Evolutionary conservation across 2,329 filamentous ascomycete genomes (phyloP).

Genomic region (Cyclaneusma minus): DNA sequence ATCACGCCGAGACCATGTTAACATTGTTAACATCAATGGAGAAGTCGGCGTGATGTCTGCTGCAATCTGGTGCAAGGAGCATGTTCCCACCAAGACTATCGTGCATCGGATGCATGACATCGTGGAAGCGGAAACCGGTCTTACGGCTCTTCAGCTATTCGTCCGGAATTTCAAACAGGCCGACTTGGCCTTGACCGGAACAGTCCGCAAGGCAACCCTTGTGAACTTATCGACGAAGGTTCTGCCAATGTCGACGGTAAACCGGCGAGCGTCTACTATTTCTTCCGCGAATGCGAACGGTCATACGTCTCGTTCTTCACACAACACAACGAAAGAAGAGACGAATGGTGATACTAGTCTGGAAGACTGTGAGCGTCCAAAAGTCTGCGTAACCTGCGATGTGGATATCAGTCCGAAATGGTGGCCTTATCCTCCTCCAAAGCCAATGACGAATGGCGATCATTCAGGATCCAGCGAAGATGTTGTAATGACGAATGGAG

Average conservation of each 20-base stretch:
- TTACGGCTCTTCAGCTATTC: slow-evolving; percentile 73
- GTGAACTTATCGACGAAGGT: slow-evolving; percentile 23
- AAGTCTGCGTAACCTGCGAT: slow-evolving; percentile 46
- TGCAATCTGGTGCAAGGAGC: slow-evolving; percentile 82
- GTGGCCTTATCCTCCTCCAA: slow-evolving; percentile 29
- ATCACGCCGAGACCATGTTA: slow-evolving; percentile 67
- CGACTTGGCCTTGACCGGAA: slow-evolving; percentile 77
- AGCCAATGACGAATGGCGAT: slow-evolving; percentile 5
- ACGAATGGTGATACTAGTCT: slow-evolving; percentile 1
- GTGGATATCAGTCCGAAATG: slow-evolving; percentile 62
- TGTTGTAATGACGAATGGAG: slow-evolving; percentile 5
- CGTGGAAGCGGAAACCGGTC: slow-evolving; percentile 52
- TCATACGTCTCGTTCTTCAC: slow-evolving; percentile 12
- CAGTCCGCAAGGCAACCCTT: slow-evolving; percentile 74
- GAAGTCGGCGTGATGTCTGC: slow-evolving; percentile 78
- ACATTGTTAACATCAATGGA: slow-evolving; percentile 63
- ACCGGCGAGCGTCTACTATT: slow-evolving; percentile 41
- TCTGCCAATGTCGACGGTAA: slow-evolving; percentile 13
- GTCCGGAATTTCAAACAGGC: slow-evolving; percentile 88
- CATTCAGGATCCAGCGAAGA: slow-evolving; percentile 4
- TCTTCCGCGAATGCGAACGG: slow-evolving; percentile 18
- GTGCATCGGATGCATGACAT: slow-evolving; percentile 69
- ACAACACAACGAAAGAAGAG: slow-evolving; percentile 15
- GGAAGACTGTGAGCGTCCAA: slow-evolving; percentile 22
- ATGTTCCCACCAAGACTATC: slow-evolving; percentile 54